phyloP scores from a whole-genome alignment of 2,329 filamentous ascomycete genomes.

The Colletotrichum gigasporum region DNA sequence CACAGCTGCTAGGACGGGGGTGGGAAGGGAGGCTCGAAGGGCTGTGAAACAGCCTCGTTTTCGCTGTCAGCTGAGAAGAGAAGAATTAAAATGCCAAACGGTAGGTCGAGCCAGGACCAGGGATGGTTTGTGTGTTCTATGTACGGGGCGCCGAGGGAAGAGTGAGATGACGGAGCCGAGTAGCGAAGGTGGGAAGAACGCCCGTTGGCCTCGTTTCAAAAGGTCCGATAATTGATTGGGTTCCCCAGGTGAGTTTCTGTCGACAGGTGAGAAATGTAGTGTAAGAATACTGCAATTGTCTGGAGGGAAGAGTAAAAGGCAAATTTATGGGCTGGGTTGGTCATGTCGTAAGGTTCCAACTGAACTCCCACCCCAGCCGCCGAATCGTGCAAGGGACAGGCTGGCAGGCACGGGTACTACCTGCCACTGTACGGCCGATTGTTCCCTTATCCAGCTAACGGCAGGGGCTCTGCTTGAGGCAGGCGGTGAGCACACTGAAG shows the following conservation, averaged over 20 bases:
- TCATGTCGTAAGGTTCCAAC: conserved; percentile 15
- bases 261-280: background rate
- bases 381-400: conserved; percentile 4
- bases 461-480: background rate
- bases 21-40: background rate
- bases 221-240: background rate
- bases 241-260: background rate
- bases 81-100: background rate
- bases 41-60: conserved; percentile 27
- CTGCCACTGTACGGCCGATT: background rate
- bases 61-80: conserved; percentile 15
- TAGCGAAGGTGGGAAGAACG: background rate
- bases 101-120: background rate
- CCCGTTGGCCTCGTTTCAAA: conserved; percentile 11
- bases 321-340: conserved; percentile 8
- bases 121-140: background rate
- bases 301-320: conserved; percentile 1
- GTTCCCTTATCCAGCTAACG: background rate
- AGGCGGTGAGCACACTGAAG: conserved; percentile 14
- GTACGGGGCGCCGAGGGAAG: background rate
- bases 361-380: conserved; percentile 17
- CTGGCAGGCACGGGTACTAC: background rate
- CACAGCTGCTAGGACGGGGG: background rate
- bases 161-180: conserved; percentile 20
- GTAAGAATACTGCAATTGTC: background rate